A percentile compares a stretch with the other conserved stretches of the same genome.
Evolutionary conservation across 2,329 filamentous ascomycete genomes (phyloP).

Genomic region (Apiospora koreana): DNA sequence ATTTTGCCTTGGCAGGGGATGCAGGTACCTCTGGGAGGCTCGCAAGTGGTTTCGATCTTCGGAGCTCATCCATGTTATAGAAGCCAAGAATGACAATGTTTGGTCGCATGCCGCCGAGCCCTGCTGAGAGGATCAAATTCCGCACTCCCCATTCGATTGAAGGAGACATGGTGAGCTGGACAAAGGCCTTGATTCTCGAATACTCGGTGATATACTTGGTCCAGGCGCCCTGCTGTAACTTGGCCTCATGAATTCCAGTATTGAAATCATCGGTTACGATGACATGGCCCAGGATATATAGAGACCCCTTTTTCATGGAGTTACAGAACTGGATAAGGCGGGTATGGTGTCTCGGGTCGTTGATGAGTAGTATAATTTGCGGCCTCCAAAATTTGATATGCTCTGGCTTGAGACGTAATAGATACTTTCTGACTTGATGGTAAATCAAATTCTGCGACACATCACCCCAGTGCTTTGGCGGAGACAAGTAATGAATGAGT

Average conservation of each 20-base stretch:
- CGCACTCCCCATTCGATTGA: slow-evolving; percentile 82
- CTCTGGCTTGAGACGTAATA: slow-evolving; percentile 79
- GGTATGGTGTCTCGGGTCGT: slow-evolving; percentile 78
- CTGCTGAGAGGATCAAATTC: slow-evolving; percentile 79
- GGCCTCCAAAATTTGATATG: slow-evolving; percentile 95
- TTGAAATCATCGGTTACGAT: slow-evolving; percentile 84
- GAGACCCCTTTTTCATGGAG: slow-evolving; percentile 81
- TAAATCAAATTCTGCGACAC: slow-evolving; percentile 90
- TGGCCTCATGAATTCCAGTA: slow-evolving; percentile 76
- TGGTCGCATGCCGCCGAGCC: slow-evolving; percentile 83
- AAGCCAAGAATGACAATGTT: slow-evolving; percentile 84
- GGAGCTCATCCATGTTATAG: slow-evolving; percentile 77
- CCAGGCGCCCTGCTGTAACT: slow-evolving; percentile 79
- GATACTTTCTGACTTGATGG: slow-evolving; percentile 81
- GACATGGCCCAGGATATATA: slow-evolving; percentile 86
- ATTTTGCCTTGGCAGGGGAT: slow-evolving; percentile 36
- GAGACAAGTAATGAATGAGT: slow-evolving; percentile 81
- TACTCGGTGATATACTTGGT: slow-evolving; percentile 81
- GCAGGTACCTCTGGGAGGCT: slow-evolving; percentile 54
- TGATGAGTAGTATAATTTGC: slow-evolving; percentile 82
- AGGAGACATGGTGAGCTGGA: slow-evolving; percentile 83
- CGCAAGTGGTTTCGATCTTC: slow-evolving; percentile 57
- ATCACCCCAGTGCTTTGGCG: slow-evolving; percentile 87
- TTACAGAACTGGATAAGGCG: slow-evolving; percentile 90
- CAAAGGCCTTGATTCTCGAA: slow-evolving; percentile 84